These are phyloP conservation scores for Pholiota microspora DNA, from an alignment of 768 basidiomycete species.

Conservation along the genomic window DNA sequence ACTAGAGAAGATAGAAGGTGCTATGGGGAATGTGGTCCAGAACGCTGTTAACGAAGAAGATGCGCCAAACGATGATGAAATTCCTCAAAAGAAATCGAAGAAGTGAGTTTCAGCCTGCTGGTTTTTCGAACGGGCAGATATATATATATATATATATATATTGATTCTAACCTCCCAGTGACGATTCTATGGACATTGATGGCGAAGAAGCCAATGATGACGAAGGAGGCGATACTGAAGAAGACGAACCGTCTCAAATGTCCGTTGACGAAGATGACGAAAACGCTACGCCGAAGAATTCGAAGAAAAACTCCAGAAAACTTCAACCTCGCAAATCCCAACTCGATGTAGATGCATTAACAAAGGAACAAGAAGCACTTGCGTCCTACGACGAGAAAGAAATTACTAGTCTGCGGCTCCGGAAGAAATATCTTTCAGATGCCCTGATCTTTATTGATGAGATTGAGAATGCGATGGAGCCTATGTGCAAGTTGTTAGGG, in stretches of 20 bases:
- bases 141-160: too few species aligned
- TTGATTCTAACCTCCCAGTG: slow-evolving; percentile 20
- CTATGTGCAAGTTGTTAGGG: slow-evolving; percentile 74
- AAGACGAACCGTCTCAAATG: slow-evolving; percentile 30
- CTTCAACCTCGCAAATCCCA: slow-evolving; percentile 65
- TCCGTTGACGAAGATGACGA: slow-evolving; percentile 37
- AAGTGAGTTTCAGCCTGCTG: slow-evolving; percentile 27
- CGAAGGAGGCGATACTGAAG: slow-evolving; percentile 36
- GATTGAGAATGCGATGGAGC: slow-evolving; percentile 62
- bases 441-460: slow-evolving; percentile 76
- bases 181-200: slow-evolving; percentile 59
- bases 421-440: slow-evolving; percentile 85
- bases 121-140: not conserved
- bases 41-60: slow-evolving; percentile 34
- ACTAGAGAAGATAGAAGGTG: slow-evolving; percentile 67
- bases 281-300: slow-evolving; percentile 34
- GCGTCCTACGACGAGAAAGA: slow-evolving; percentile 68
- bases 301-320: slow-evolving; percentile 38
- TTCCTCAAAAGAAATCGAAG: slow-evolving; percentile 24
- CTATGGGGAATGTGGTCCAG: slow-evolving; percentile 59
- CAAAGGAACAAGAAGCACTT: slow-evolving; percentile 69
- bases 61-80: slow-evolving; percentile 34
- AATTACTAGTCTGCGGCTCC: slow-evolving; percentile 62
- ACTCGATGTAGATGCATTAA: slow-evolving; percentile 64
- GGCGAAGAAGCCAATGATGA: slow-evolving; percentile 27